phyloP scores from a whole-genome alignment of 1,284 basidiomycete species.

The Puccinia hordei region DNA sequence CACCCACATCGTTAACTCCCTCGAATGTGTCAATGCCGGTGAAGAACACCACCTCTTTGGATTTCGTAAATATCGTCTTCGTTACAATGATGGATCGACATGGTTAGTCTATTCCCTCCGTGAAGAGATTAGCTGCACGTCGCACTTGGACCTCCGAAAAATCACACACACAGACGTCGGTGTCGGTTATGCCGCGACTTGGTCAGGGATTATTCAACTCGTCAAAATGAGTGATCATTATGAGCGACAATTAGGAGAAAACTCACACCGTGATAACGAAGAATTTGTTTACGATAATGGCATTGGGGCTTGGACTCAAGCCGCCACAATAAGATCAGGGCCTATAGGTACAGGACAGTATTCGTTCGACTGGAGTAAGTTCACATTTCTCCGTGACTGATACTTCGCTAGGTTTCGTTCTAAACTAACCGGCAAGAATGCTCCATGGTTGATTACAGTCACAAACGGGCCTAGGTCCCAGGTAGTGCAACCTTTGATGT shows the following conservation, averaged over 20 bases:
- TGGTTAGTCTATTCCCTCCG: constrained; percentile 41
- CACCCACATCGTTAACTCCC: constrained; percentile 15
- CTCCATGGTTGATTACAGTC: not conserved
- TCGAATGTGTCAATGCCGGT: constrained; percentile 20
- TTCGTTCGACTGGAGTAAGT: constrained; percentile 50
- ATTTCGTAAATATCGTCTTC: constrained; percentile 39
- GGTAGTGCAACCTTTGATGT: constrained; percentile 33
- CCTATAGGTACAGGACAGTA: constrained; percentile 34
- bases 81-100: constrained; percentile 45
- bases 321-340: constrained; percentile 35
- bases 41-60: constrained; percentile 25
- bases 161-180: constrained; percentile 26
- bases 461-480: constrained; percentile 31
- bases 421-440: not conserved
- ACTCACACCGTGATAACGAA: constrained; percentile 28
- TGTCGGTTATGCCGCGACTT: constrained; percentile 14
- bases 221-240: constrained; percentile 50
- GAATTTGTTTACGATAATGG: constrained; percentile 45
- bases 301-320: constrained; percentile 41
- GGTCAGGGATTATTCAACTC: constrained; percentile 48
- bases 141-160: constrained; percentile 33
- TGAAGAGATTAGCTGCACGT: not conserved
- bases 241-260: constrained; percentile 23
- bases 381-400: not conserved
- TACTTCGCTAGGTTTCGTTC: not conserved